Evolutionary conservation across 1,284 basidiomycete genomes (phyloP).

Genomic region (Pascua guehoae): DNA sequence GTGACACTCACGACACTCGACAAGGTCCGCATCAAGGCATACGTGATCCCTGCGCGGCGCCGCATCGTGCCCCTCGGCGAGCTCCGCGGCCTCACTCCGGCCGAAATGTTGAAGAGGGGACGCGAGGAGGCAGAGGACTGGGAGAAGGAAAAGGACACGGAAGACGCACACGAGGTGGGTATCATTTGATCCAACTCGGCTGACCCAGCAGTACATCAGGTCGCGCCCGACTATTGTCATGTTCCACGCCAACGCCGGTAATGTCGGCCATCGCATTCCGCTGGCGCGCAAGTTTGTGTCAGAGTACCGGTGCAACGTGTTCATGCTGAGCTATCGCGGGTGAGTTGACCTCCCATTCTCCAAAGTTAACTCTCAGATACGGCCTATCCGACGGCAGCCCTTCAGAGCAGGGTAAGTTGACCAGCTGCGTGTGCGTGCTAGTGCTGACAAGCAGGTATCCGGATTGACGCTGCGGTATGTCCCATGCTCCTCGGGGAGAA

Average conservation of each 20-base stretch:
- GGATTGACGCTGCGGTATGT: conserved; percentile 70
- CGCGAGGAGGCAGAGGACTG: conserved; percentile 26
- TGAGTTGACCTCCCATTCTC: conserved; percentile 12
- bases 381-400: conserved; percentile 77
- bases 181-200: not conserved
- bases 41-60: conserved; percentile 54
- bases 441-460: conserved; percentile 56
- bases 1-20: conserved; percentile 65
- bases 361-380: conserved; percentile 53
- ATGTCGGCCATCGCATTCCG: conserved; percentile 74
- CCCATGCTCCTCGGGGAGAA: too few relatives aligned
- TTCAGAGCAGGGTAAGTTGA: conserved; percentile 66
- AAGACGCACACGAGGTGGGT: conserved; percentile 31
- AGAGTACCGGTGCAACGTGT: conserved; percentile 61
- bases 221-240: conserved; percentile 77
- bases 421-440: not conserved
- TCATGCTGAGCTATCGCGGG: conserved; percentile 48
- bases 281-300: conserved; percentile 80
- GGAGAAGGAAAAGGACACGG: conserved; percentile 31
- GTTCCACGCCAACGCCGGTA: conserved; percentile 81
- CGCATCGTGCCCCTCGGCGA: conserved; percentile 22
- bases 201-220: conserved; percentile 57
- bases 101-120: conserved; percentile 24
- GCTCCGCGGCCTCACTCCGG: conserved; percentile 19
- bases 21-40: conserved; percentile 59